Conservation (phyloP, 352 stramenopile genomes). For the Phytophthora vignae region DNA sequence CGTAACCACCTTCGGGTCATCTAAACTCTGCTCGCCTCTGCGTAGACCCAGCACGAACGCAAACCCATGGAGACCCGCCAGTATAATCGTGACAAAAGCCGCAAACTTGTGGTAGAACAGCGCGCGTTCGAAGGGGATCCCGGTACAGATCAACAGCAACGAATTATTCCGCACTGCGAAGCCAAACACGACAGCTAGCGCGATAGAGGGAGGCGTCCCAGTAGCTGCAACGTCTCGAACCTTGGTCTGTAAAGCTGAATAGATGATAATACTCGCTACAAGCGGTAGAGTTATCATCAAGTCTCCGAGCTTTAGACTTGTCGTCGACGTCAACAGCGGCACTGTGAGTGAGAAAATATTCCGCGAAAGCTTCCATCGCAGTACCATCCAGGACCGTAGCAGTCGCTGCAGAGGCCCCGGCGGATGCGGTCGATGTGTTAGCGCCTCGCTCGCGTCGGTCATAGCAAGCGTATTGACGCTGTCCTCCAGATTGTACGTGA, state of each 20-base stretch:
- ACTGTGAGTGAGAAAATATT: slow-evolving; percentile 39
- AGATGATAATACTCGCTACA: slow-evolving; percentile 1
- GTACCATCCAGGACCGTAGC: slow-evolving; percentile 39
- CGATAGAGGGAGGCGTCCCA: slow-evolving; percentile 35
- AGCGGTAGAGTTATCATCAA: slow-evolving; percentile 45
- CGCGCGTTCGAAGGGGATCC: slow-evolving; percentile 58
- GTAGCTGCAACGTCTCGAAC: slow-evolving; percentile 24
- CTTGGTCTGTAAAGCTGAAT: slow-evolving; percentile 19
- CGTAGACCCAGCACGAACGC: slow-evolving; percentile 37
- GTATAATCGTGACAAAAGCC: slow-evolving; percentile 45
- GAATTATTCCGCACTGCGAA: slow-evolving; percentile 66
- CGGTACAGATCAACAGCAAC: slow-evolving; percentile 46
- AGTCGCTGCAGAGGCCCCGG: slow-evolving; percentile 34
- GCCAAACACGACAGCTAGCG: slow-evolving; percentile 50
- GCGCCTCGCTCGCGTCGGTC: slow-evolving; percentile 19
- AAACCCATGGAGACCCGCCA: slow-evolving; percentile 46
- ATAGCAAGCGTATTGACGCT: slow-evolving; percentile 28
- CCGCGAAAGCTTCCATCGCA: slow-evolving; percentile 44
- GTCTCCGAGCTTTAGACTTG: slow-evolving; percentile 52
- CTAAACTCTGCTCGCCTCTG: slow-evolving; percentile 21
- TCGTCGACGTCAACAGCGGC: slow-evolving; percentile 35
- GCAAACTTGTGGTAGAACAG: slow-evolving; percentile 68
- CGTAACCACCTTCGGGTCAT: slow-evolving; percentile 25
- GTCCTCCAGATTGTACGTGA: slow-evolving; percentile 34
- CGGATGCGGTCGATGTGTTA: slow-evolving; percentile 14